phyloP scores from a whole-genome alignment of 2,329 filamentous ascomycete species.

The Metarhizium anisopliae region DNA sequence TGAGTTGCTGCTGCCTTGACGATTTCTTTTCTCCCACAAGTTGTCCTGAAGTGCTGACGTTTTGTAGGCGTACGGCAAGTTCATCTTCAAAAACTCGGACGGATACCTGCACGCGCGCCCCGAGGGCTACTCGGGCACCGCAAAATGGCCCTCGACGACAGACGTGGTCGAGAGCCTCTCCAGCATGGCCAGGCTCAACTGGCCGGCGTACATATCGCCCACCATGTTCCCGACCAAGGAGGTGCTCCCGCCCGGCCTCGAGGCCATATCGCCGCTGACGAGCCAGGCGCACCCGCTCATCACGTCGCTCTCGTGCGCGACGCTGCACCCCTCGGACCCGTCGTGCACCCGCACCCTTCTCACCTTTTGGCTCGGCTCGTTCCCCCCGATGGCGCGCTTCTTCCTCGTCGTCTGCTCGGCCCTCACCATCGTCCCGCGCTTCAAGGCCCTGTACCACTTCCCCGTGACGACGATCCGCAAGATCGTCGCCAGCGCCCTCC shows the following conservation, averaged over 20 bases:
- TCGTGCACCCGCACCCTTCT: constrained; percentile 83
- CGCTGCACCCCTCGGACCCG: constrained; percentile 79
- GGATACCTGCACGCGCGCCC: constrained; percentile 73
- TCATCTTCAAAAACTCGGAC: constrained; percentile 62
- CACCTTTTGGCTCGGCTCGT: constrained; percentile 77
- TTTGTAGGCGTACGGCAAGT: constrained; percentile 24
- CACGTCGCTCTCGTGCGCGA: constrained; percentile 75
- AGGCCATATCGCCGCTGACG: constrained; percentile 65
- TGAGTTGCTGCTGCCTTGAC: constrained; percentile 21
- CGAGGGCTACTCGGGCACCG: constrained; percentile 51
- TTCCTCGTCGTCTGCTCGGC: constrained; percentile 67
- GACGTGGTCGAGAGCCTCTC: constrained; percentile 75
- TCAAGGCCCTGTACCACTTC: constrained; percentile 57
- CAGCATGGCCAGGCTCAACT: constrained; percentile 70
- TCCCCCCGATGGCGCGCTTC: constrained; percentile 69
- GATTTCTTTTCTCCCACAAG: no score
- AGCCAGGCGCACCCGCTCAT: constrained; percentile 82
- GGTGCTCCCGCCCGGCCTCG: constrained; percentile 57
- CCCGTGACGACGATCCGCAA: constrained; percentile 59
- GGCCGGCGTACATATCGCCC: constrained; percentile 80
- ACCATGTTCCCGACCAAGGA: constrained; percentile 72
- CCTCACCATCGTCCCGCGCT: constrained; percentile 56
- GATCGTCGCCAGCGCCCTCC: constrained; percentile 60
- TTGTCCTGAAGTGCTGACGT: no score
- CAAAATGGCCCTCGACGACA: constrained; percentile 67